Evolutionary conservation across 495 filamentous ascomycete genomes (phyloP).

Genomic region (Penicillium angulare): DNA sequence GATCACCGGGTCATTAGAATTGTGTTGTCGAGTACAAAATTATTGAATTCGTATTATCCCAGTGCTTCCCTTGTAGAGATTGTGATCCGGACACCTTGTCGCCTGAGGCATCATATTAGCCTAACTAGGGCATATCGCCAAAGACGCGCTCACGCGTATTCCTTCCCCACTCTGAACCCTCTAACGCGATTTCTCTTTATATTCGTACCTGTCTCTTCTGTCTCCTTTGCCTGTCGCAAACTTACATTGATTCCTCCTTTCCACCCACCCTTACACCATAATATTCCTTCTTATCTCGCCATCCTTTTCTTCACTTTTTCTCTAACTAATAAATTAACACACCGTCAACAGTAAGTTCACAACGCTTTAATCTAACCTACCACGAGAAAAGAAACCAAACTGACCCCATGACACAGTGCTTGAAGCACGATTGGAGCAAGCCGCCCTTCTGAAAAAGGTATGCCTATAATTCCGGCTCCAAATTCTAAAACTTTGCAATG

Average conservation of each 20-base stretch:
- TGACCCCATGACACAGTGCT: constrained; percentile 63
- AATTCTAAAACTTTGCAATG: no score
- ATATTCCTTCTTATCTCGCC: neutral
- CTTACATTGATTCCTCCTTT: constrained; percentile 1
- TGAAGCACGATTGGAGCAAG: constrained; percentile 95
- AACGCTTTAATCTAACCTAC: constrained; percentile 4
- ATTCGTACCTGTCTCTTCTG: constrained; percentile 22
- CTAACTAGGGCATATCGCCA: constrained; percentile 38
- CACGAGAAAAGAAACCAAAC: constrained; percentile 13
- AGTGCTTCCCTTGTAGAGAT: no score
- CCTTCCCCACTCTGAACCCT: constrained; percentile 32
- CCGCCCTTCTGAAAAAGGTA: constrained; percentile 93
- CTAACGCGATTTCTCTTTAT: constrained; percentile 36
- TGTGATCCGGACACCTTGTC: neutral
- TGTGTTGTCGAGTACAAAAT: no score
- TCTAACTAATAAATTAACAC: constrained; percentile 1
- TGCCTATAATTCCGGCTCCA: no score
- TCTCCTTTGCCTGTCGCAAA: constrained; percentile 15
- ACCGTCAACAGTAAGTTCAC: constrained; percentile 38
- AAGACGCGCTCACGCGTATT: constrained; percentile 28
- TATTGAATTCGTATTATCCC: no score
- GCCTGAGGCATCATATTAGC: constrained; percentile 24
- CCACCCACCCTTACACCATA: neutral
- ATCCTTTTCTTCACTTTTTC: neutral
- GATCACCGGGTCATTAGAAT: no score